These are phyloP conservation scores for Pelargonium myrrhifolium DNA, from an alignment of 441 rosid genomes.

Conservation along the genomic window DNA sequence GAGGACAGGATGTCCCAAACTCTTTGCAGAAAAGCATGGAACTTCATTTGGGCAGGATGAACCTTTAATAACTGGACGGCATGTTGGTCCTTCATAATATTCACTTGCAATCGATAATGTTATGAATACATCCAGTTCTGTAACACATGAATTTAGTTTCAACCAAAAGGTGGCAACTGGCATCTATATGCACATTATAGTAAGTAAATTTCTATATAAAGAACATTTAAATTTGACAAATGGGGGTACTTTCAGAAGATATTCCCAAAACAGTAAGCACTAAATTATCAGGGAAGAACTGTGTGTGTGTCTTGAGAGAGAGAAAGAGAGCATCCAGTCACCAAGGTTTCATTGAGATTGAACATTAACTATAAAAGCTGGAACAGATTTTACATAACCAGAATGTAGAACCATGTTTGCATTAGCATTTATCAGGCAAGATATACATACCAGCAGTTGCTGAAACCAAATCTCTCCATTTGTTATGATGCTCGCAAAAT, in stretches of 20 bases:
- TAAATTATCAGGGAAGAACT: not conserved
- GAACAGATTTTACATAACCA: conserved; percentile 6
- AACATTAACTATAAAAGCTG: not conserved
- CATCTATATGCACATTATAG: too few relatives aligned
- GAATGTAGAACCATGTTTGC: conserved; percentile 11
- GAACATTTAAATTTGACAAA: not conserved
- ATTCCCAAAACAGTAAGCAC: not conserved
- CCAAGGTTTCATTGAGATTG: too few relatives aligned
- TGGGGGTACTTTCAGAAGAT: not conserved
- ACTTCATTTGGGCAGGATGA: conserved; percentile 40
- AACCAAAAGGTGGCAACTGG: conserved; percentile 9
- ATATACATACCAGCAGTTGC: conserved; percentile 59
- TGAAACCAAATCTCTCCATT: conserved; percentile 80
- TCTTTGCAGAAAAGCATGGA: conserved; percentile 64
- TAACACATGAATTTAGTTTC: conserved; percentile 20
- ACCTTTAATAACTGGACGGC: conserved; percentile 53
- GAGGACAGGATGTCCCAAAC: conserved; percentile 85
- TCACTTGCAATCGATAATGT: conserved; percentile 83
- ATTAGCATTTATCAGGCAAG: conserved; percentile 11
- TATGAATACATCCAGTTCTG: conserved; percentile 93
- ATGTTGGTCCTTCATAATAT: conserved; percentile 75
- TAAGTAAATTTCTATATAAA: not conserved
- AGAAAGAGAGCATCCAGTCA: not conserved
- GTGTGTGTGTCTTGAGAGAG: not conserved
- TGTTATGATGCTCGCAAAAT: conserved; percentile 68